Evolutionary conservation across 768 basidiomycete genomes (phyloP).

Genomic region (Tulasnella sp.): DNA sequence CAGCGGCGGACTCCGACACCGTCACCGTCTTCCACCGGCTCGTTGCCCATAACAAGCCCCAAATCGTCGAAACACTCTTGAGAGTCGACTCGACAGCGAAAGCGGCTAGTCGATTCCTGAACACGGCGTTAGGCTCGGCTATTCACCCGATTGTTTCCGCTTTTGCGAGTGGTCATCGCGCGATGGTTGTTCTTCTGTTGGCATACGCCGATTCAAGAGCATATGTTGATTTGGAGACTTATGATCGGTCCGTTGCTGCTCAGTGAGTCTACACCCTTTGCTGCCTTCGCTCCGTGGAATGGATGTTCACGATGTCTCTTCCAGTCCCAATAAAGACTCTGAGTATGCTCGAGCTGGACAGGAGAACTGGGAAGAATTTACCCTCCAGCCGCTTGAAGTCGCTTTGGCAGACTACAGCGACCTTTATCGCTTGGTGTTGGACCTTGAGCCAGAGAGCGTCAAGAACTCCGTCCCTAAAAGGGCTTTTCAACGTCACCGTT

Average conservation of each 20-base stretch:
- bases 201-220: conserved; percentile 43
- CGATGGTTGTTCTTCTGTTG: conserved; percentile 42
- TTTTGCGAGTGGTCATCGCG: conserved; percentile 40
- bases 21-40: conserved; percentile 45
- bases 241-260: conserved; percentile 38
- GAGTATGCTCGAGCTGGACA: neutral
- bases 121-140: conserved; percentile 25
- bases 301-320: neutral
- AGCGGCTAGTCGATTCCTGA: conserved; percentile 42
- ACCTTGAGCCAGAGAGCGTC: conserved; percentile 41
- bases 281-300: no score
- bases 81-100: conserved; percentile 43
- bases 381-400: conserved; percentile 41
- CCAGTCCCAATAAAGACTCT: neutral
- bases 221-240: conserved; percentile 40
- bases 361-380: neutral
- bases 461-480: conserved; percentile 10
- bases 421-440: conserved; percentile 42
- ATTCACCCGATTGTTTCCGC: conserved; percentile 43
- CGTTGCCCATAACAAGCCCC: conserved; percentile 39
- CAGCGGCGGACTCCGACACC: conserved; percentile 42
- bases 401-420: conserved; percentile 40
- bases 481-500: neutral
- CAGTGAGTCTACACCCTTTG: conserved; percentile 36
- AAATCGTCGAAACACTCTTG: conserved; percentile 42